Conservation (phyloP, 768 basidiomycete genomes). For the Chalciporus piperatus region DNA sequence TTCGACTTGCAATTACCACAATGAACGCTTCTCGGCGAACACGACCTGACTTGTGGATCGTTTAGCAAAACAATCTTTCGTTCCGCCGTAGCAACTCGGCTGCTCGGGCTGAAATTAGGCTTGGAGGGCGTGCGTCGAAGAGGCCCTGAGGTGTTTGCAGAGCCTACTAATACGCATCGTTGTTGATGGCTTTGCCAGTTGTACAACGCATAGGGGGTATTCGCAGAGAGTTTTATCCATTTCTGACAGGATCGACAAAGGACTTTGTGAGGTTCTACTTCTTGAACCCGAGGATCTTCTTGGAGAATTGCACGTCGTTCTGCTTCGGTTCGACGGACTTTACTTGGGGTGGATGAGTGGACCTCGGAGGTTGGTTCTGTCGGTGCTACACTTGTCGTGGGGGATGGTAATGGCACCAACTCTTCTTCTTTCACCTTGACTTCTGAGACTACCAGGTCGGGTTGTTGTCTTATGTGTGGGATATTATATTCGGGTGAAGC, state of each 20-base stretch:
- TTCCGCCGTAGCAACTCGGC: conserved; percentile 59
- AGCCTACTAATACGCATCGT: conserved; percentile 45
- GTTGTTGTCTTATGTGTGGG: conserved; percentile 14
- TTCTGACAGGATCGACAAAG: conserved; percentile 60
- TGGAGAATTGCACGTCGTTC: conserved; percentile 53
- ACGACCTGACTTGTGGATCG: conserved; percentile 56
- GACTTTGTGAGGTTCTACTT: conserved; percentile 48
- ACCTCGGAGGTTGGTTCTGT: background rate
- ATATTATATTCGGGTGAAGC: conserved; percentile 6
- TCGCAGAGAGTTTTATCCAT: conserved; percentile 54
- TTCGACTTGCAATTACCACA: conserved; percentile 51
- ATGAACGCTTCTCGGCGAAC: conserved; percentile 42
- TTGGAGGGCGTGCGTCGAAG: conserved; percentile 16
- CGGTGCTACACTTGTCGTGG: conserved; percentile 1
- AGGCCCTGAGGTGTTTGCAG: conserved; percentile 32
- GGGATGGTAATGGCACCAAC: conserved; percentile 2
- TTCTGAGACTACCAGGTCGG: background rate
- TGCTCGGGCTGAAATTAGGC: conserved; percentile 44
- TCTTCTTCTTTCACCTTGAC: conserved; percentile 17
- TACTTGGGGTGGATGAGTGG: conserved; percentile 14
- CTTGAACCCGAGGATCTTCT: conserved; percentile 50
- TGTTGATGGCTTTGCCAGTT: conserved; percentile 58
- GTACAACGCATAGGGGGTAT: conserved; percentile 37
- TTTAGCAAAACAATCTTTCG: conserved; percentile 62
- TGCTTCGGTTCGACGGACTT: conserved; percentile 27